These are phyloP conservation scores for Cytospora piceicola DNA, from an alignment of 2,329 filamentous ascomycete genomes.

Conservation along the genomic window DNA sequence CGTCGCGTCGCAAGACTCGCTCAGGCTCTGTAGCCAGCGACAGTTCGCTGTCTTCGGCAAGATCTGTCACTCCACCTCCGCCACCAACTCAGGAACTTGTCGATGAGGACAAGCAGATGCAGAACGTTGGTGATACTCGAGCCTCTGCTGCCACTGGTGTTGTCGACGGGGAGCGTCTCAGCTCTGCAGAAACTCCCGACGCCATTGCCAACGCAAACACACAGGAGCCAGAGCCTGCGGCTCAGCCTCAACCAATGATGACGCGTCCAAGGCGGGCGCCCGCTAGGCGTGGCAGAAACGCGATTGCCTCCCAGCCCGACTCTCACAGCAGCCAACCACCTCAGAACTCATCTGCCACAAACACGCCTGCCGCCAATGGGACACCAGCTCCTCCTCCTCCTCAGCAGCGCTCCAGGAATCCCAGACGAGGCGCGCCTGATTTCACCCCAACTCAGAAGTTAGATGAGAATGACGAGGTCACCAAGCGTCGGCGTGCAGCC, in stretches of 20 bases:
- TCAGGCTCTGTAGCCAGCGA: constrained; percentile 37
- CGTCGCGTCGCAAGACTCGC: constrained; percentile 34
- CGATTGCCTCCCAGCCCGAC: constrained; percentile 21
- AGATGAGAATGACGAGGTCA: constrained; percentile 21
- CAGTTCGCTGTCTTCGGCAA: constrained; percentile 42
- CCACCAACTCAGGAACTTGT: constrained; percentile 22
- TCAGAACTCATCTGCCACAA: constrained; percentile 18
- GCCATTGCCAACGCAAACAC: constrained; percentile 1
- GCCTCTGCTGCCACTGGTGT: background rate
- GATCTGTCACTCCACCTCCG: constrained; percentile 38
- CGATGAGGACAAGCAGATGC: constrained; percentile 28
- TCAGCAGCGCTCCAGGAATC: constrained; percentile 24
- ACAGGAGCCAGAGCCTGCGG: constrained; percentile 19
- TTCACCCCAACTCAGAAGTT: constrained; percentile 27
- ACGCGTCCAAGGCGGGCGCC: constrained; percentile 27
- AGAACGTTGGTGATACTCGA: constrained; percentile 6
- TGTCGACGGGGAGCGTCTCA: constrained; percentile 7
- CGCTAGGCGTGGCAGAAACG: constrained; percentile 24
- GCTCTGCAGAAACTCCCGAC: constrained; percentile 12
- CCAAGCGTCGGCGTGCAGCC: constrained; percentile 20
- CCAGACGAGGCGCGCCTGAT: constrained; percentile 28
- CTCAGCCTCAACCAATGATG: constrained; percentile 27
- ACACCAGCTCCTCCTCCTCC: constrained; percentile 10
- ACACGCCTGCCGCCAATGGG: background rate
- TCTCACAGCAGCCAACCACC: constrained; percentile 22